phyloP scores from a whole-genome alignment of 2,329 filamentous ascomycete genomes.

The Trematosphaeria pertusa region DNA sequence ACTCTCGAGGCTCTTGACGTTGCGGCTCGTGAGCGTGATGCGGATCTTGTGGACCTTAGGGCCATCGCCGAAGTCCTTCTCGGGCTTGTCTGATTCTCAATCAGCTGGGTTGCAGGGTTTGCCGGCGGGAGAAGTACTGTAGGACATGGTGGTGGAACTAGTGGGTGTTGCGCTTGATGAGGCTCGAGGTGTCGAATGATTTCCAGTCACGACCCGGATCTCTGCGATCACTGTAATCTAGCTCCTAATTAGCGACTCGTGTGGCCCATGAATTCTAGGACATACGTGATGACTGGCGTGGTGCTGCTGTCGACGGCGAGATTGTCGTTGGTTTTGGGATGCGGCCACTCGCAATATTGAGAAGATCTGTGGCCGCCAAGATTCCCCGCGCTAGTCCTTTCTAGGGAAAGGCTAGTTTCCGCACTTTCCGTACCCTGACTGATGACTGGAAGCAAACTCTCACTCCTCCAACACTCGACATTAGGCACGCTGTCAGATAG shows the following conservation, averaged over 20 bases:
- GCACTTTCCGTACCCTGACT: slow-evolving; percentile 1
- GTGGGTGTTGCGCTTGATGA: slow-evolving; percentile 23
- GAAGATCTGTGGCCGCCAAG: slow-evolving; percentile 15
- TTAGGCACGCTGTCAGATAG: no score
- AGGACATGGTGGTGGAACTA: slow-evolving; percentile 42
- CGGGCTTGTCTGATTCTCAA: slow-evolving; percentile 83
- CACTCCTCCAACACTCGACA: no score
- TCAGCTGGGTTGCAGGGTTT: no score
- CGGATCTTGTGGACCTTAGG: slow-evolving; percentile 98
- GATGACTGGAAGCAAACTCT: slow-evolving; percentile 2
- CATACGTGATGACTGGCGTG: slow-evolving; percentile 61
- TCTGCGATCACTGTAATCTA: slow-evolving; percentile 59
- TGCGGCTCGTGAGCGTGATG: slow-evolving; percentile 95
- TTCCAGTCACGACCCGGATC: slow-evolving; percentile 58
- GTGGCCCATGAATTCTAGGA: no score
- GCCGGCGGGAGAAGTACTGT: slow-evolving; percentile 29
- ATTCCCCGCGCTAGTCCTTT: slow-evolving; percentile 2
- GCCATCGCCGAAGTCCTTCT: slow-evolving; percentile 90
- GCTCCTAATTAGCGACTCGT: no score
- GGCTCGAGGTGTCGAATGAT: slow-evolving; percentile 28
- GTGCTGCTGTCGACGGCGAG: slow-evolving; percentile 36
- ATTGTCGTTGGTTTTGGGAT: slow-evolving; percentile 35
- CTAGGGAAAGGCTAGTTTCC: not conserved
- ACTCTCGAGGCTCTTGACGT: slow-evolving; percentile 69
- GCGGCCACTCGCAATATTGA: slow-evolving; percentile 22